Percentiles rank a stretch among this genome's conserved stretches.
Conservation (phyloP, 2,329 filamentous ascomycete species). For the Fusarium sublunatum region DNA sequence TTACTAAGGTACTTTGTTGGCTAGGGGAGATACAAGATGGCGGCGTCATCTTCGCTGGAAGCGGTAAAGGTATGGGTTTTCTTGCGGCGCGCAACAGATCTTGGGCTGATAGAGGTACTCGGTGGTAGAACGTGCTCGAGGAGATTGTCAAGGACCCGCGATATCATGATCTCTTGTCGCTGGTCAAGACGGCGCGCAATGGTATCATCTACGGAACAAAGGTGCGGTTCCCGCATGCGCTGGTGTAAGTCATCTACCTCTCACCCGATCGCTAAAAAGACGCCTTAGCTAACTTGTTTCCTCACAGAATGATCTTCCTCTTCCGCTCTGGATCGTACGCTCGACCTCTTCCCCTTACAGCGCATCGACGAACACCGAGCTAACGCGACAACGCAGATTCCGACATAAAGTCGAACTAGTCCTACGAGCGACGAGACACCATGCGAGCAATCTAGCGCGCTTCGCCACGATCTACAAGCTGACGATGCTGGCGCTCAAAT, state of each 20-base stretch:
- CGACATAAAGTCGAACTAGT: constrained; percentile 82
- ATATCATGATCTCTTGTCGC: constrained; percentile 84
- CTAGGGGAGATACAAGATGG: constrained; percentile 39
- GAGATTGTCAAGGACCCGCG: constrained; percentile 82
- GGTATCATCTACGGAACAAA: constrained; percentile 96
- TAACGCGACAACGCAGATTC: constrained; percentile 57
- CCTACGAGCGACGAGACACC: constrained; percentile 86
- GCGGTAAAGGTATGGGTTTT: constrained; percentile 44
- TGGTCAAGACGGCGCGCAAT: constrained; percentile 95
- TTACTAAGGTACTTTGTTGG: constrained; percentile 31
- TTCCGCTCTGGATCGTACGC: constrained; percentile 90
- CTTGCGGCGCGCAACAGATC: neutral
- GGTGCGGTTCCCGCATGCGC: constrained; percentile 96
- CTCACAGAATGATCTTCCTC: constrained; percentile 87
- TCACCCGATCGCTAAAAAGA: neutral
- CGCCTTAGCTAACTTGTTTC: constrained; percentile 32
- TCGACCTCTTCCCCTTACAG: constrained; percentile 11
- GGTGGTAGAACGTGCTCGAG: constrained; percentile 73
- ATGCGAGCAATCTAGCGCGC: constrained; percentile 89
- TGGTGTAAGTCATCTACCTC: constrained; percentile 69
- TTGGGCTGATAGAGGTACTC: constrained; percentile 23
- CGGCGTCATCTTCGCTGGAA: constrained; percentile 45
- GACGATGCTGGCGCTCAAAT: constrained; percentile 78
- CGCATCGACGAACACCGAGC: constrained; percentile 7
- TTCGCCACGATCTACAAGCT: constrained; percentile 94